Evolutionary conservation across 23 red algal genomes (phyloP), one percentile per base, ranked within the genome.

Genomic region (Agarophyton chilense): DNA sequence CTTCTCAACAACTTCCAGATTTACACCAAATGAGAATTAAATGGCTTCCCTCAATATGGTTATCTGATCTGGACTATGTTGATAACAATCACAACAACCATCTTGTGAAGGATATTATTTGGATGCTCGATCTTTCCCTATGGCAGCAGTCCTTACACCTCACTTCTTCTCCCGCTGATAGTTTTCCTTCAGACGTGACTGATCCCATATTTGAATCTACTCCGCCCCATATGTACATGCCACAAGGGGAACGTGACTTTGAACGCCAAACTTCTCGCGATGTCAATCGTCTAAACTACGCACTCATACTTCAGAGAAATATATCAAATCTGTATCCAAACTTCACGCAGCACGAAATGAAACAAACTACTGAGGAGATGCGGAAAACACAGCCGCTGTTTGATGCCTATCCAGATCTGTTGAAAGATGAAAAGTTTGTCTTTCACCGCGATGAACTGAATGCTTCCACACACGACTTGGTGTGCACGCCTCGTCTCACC

Each of bases 51-150:
- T 88, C 83, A 2, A 39, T 88, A 12, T 76, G 83, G 67, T n/a
- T 88, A 4, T 41, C 70, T 0, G 70, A 88, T 43, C 83, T 88
- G 11, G 83, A 88, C 46, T 75, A 75, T 33, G 19, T 41, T 11
- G 52, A 74, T 35, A 88, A 76, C 67, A 72, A 72, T 42, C 83
- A 88, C 60, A 88, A 88, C 38, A 75, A 88, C 38, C 83, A 88
- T 40, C 56, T 88, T 8, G 19, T 88, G 11, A 88, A 65, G 83
- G 83, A 88, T 31, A 43, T 88, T 12, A 29, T 88, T 10, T 88
- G 70, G 66, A 45, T 88, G 49, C 67, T 88, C 12, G 83, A 88
- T 31, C 36, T 77, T 21, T 64, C 67, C 16, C 62, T 88, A 14
- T 88, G 83, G 83, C 67, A 76, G 24, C 31, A 74, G 31, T 65